These are phyloP conservation scores for Coemansia sp. DNA, from an alignment of 192 early-diverging fungal species.

Conservation along the genomic window DNA sequence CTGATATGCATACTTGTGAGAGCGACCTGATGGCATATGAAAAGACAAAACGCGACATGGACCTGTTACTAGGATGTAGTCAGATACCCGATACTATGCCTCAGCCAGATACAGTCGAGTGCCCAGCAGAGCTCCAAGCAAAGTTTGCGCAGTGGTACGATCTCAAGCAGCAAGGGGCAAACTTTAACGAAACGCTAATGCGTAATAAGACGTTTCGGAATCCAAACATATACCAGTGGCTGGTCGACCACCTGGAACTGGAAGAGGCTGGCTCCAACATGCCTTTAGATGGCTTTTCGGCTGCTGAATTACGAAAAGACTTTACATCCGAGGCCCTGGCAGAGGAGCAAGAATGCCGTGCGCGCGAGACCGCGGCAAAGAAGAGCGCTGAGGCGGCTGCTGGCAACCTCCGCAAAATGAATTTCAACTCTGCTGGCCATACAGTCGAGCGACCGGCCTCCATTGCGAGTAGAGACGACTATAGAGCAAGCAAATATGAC, in stretches of 20 bases:
- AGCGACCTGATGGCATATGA: constrained; percentile 13
- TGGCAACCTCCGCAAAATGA: constrained; percentile 21
- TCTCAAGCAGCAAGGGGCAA: constrained; percentile 67
- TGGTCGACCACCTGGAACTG: constrained; percentile 81
- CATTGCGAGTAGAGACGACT: neutral
- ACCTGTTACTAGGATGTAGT: constrained; percentile 43
- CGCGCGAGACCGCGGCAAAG: constrained; percentile 38
- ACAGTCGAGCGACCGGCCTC: neutral
- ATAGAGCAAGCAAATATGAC: neutral
- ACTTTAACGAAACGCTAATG: constrained; percentile 81
- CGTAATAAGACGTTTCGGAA: constrained; percentile 90
- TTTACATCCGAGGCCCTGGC: constrained; percentile 39
- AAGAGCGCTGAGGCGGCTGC: constrained; percentile 33
- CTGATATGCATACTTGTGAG: neutral
- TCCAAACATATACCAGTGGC: constrained; percentile 85
- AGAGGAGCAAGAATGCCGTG: constrained; percentile 40
- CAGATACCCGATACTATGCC: constrained; percentile 21
- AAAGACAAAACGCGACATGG: constrained; percentile 25
- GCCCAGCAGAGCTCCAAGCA: constrained; percentile 67
- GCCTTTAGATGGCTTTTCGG: constrained; percentile 69
- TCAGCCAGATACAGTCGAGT: constrained; percentile 26
- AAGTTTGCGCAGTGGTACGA: constrained; percentile 78
- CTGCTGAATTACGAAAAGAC: constrained; percentile 39
- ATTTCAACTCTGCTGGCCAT: constrained; percentile 34
- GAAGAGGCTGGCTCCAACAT: constrained; percentile 85